These are phyloP conservation scores for Singerocomus inundabilis DNA, from an alignment of 1,284 basidiomycete species.

Conservation along the genomic window DNA sequence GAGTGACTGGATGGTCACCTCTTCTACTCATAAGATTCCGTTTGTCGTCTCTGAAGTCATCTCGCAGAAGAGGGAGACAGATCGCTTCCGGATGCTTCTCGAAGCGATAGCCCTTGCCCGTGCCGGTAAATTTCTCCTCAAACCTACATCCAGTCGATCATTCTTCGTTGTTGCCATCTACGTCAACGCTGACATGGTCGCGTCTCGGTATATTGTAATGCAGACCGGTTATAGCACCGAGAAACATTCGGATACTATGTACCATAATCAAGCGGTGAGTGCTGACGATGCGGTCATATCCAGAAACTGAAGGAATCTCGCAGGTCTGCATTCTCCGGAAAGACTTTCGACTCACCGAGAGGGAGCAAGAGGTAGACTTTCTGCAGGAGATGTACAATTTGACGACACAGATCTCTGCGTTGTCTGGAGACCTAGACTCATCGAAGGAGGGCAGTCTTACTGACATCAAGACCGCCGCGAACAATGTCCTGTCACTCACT, in stretches of 20 bases:
- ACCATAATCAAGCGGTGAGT: not conserved
- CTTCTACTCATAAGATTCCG: not conserved
- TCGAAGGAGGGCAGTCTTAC: not conserved
- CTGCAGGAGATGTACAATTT: slow-evolving; percentile 9
- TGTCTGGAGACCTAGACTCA: not conserved
- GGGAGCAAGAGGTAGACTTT: not conserved
- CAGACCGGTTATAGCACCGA: not conserved
- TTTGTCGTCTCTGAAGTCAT: slow-evolving; percentile 8
- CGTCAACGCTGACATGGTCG: not conserved
- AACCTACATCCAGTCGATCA: not conserved
- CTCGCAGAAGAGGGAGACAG: not conserved
- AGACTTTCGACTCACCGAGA: not conserved
- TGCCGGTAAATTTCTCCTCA: not conserved
- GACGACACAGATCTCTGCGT: not conserved
- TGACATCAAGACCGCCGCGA: not conserved
- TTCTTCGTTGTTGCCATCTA: slow-evolving; percentile 6
- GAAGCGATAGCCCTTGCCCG: not conserved
- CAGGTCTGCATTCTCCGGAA: slow-evolving; percentile 5
- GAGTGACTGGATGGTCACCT: slow-evolving; percentile 3
- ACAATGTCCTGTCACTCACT: not conserved
- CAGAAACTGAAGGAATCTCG: not conserved
- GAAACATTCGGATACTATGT: not conserved
- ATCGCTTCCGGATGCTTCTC: not conserved
- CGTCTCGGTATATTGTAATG: slow-evolving; percentile 5
- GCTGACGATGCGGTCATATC: not conserved